phyloP scores from a whole-genome alignment of 1,284 basidiomycete genomes.

The Ustilago lituana region DNA sequence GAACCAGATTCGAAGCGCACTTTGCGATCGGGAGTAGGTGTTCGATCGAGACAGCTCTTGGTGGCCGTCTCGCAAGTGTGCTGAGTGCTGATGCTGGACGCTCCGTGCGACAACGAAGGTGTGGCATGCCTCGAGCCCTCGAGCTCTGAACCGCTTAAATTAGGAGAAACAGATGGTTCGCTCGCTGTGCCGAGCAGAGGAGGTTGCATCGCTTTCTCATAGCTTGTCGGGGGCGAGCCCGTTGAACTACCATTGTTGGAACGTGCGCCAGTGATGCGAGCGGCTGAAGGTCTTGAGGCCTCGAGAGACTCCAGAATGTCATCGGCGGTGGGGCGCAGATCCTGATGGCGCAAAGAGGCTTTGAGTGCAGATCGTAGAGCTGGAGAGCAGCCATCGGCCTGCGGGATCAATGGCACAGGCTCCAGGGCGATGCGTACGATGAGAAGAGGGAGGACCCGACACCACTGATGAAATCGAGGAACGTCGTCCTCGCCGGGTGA shows the following conservation, averaged over 20 bases:
- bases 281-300: not conserved
- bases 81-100: conserved; percentile 26
- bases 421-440: conserved; percentile 41
- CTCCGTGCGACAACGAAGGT: conserved; percentile 22
- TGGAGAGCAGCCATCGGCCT: conserved; percentile 27
- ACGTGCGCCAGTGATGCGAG: not conserved
- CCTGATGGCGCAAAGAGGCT: conserved; percentile 40
- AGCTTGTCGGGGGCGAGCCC: conserved; percentile 1
- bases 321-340: conserved; percentile 44
- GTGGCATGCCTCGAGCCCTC: conserved; percentile 26
- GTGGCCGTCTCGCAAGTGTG: conserved; percentile 24
- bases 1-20: conserved; percentile 18
- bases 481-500: conserved; percentile 37
- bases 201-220: not conserved
- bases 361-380: conserved; percentile 28
- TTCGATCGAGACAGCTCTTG: not conserved
- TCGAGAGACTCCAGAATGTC: conserved; percentile 23
- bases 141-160: conserved; percentile 13
- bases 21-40: conserved; percentile 15
- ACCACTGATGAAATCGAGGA: conserved; percentile 59
- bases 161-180: conserved; percentile 9
- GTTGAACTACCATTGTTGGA: not conserved
- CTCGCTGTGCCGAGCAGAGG: not conserved
- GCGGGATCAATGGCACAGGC: conserved; percentile 22
- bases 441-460: conserved; percentile 44